Conservation (phyloP, 257 asterid species). For the Plectranthus barbatus region DNA sequence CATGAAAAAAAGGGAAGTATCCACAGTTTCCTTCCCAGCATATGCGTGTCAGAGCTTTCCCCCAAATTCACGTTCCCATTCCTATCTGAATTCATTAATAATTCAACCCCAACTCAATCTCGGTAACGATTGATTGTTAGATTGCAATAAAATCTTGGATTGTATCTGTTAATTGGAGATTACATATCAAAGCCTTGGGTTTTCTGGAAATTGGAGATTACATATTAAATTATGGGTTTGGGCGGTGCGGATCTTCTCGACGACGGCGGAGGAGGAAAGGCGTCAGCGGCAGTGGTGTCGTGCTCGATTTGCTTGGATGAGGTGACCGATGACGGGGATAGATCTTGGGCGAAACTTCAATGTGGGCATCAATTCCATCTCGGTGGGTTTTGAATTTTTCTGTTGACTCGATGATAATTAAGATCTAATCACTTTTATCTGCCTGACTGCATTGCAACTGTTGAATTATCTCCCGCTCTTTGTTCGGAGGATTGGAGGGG, state of each 20-base stretch:
- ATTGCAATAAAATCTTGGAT: too few species aligned
- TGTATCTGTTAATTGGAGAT: too few species aligned
- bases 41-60: constrained; percentile 6
- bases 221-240: constrained; percentile 48
- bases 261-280: constrained; percentile 40
- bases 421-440: constrained; percentile 13
- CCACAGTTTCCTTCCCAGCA: constrained; percentile 30
- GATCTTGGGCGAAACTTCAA: constrained; percentile 88
- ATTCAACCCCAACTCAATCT: too few species aligned
- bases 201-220: constrained; percentile 11
- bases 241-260: constrained; percentile 51
- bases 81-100: constrained; percentile 8
- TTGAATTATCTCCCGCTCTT: too few species aligned
- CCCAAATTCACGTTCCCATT: constrained; percentile 11
- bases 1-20: constrained; percentile 19
- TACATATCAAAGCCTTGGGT: neutral
- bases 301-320: constrained; percentile 76
- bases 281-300: constrained; percentile 28
- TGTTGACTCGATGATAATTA: constrained; percentile 1
- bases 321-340: constrained; percentile 61
- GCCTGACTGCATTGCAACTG: neutral
- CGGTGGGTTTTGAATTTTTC: constrained; percentile 37
- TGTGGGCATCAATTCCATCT: constrained; percentile 89
- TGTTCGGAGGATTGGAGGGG: neutral
- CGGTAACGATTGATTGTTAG: too few species aligned